Evolutionary conservation across 495 filamentous ascomycete genomes (phyloP), one percentile per base, ranked within the genome.

Genomic region (Tricharina praecox): DNA sequence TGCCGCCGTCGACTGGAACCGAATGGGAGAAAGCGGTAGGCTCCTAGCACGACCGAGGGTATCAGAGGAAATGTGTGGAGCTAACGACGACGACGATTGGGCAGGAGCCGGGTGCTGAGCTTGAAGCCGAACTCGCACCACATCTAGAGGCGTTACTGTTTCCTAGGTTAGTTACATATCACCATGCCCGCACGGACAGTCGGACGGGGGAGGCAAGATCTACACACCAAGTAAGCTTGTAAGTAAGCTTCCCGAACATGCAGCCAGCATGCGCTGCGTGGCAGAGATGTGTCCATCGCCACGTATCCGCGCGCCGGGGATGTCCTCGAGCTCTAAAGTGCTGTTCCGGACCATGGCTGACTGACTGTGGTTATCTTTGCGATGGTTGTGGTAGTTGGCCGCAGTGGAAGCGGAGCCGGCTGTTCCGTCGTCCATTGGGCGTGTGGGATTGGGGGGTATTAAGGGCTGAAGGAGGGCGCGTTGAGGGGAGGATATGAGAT

Each of bases 121-220:
- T 65, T 97, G 90, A 48, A 93, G 70, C 39, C 90, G 84, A 33
- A 97, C 85, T 9, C 90, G 84, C 43, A 97, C 92, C 37, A 97
- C 92, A 62, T 97, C 90, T 19, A 97, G 76, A 49, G 90, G 90
- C 13, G 92, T 97, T 10, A 92, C 92, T 96, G 48, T n/a, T n/a
- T n/a, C n/a, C n/a, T n/a, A n/a, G n/a, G n/a, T n/a, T n/a, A n/a
- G n/a, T n/a, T n/a, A n/a, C n/a, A n/a, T n/a, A n/a, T n/a, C n/a
- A n/a, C n/a, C n/a, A n/a, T n/a, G n/a, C 20, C 19, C 5, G 3
- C 4, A 18, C 9, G 18, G 24, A 9, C 18, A 19, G 2, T 10
- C 24, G 16, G 46, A 8, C 18, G 8, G 1, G 26, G 35, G 18
- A 24, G 18, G 33, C 35, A 24, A n/a, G n/a, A n/a, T n/a, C n/a